Base-by-base conservation (phyloP, 805 yeast genomes). In the Yueomyces sinensis region DNA sequence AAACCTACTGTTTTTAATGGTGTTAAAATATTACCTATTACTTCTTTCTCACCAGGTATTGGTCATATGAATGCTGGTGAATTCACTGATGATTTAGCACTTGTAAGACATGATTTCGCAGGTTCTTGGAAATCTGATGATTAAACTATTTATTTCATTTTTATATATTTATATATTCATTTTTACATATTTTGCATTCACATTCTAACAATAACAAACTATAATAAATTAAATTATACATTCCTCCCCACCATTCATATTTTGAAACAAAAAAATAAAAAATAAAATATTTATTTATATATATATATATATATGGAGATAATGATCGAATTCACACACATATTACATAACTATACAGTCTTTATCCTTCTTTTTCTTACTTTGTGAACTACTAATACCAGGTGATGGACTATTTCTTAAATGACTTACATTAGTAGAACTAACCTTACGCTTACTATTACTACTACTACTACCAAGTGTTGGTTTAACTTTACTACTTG, bases 1-100 rank as follows among this genome's bases (percentile, higher is more conserved):
- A 74, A 71, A 28, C 95, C 96, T 3, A 76, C 75, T 49, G 57
- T 77, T 37, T 75, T 86, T 4, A 75, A 84, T 38, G 97, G 91
- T 58, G 78, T 89, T 5, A 63, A 84, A 48, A 79, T 91, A 2
- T 64, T 89, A 46, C 98, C 98, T 13, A 78, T 82, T 37, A 79
- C 89, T 3, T 69, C 84, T 37, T 87, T 87, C 58, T 76, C 91
- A 13, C 93, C 95, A 11, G 95, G 87, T 27, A 71, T 82, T 22
- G 81, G 75, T 15, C 82, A 76, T 31, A 87, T 87, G 96, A 95
- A 94, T 7, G 73, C 95, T 1, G 68, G 74, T 45, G 61, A 63
- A 14, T 65, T 63, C 13, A 59, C 61, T 22, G 82, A 84, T 56
- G 79, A 82, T 13, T 62, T 80, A 61, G 96, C 96, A 2, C 80